phyloP scores from a whole-genome alignment of 768 basidiomycete genomes.

The Amanita pallidorosea region DNA sequence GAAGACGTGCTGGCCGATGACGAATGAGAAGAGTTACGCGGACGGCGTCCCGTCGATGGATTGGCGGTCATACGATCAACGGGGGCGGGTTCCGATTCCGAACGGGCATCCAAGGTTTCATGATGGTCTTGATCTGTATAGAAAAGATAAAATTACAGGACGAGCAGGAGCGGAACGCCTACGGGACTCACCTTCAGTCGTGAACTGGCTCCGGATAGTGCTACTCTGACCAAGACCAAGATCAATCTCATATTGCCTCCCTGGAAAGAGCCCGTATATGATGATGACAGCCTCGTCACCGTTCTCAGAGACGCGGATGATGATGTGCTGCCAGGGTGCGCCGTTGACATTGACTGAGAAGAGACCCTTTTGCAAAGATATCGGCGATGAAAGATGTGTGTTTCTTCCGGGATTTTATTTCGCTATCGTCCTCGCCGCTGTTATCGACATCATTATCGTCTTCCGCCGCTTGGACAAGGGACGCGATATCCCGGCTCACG shows the following conservation, averaged over 20 bases:
- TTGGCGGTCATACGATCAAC: constrained; percentile 18
- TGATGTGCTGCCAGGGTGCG: constrained; percentile 67
- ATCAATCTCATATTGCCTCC: constrained; percentile 85
- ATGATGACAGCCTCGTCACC: constrained; percentile 86
- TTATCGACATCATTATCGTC: constrained; percentile 20
- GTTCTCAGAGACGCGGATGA: constrained; percentile 71
- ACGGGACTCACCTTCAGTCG: constrained; percentile 43
- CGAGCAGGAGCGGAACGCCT: constrained; percentile 4
- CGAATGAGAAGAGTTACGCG: constrained; percentile 8
- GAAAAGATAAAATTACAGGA: neutral
- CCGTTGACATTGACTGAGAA: constrained; percentile 68
- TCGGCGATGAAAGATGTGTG: constrained; percentile 42
- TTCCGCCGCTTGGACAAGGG: constrained; percentile 30
- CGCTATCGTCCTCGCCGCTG: constrained; percentile 5
- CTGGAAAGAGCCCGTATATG: constrained; percentile 81
- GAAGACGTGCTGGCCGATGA: constrained; percentile 8
- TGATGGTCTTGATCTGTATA: constrained; percentile 17
- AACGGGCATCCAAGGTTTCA: constrained; percentile 19
- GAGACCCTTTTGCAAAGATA: constrained; percentile 60
- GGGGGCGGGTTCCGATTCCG: constrained; percentile 24
- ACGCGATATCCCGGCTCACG: constrained; percentile 24
- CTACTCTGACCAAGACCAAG: constrained; percentile 51
- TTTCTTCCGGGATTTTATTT: constrained; percentile 7
- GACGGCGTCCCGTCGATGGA: constrained; percentile 20
- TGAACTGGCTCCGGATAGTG: constrained; percentile 49